phyloP scores from a whole-genome alignment of 139 green algal species.

The Tetraselmis striata region DNA sequence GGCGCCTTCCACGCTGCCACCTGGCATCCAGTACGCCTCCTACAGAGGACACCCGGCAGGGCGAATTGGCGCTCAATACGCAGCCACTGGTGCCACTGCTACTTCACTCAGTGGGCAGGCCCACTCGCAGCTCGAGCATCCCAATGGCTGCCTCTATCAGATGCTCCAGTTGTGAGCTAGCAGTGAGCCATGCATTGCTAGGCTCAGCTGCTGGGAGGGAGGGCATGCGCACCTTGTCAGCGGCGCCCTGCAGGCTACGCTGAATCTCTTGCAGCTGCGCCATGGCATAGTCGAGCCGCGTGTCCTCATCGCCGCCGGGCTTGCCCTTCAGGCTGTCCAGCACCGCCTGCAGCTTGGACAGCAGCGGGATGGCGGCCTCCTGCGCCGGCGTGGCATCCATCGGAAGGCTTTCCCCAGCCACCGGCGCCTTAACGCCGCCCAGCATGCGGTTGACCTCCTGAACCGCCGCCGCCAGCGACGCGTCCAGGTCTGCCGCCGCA shows the following conservation, averaged over 20 bases:
- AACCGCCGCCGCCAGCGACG: too few relatives aligned
- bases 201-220: neutral
- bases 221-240: neutral
- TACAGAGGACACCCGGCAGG: too few relatives aligned
- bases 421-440: too few relatives aligned
- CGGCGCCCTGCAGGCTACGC: neutral
- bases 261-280: neutral
- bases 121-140: neutral
- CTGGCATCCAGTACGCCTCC: neutral
- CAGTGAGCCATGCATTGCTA: neutral
- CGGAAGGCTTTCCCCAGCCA: too few relatives aligned
- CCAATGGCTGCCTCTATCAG: neutral
- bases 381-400: too few relatives aligned
- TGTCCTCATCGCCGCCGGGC: too few relatives aligned
- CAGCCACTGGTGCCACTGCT: neutral
- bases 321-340: too few relatives aligned
- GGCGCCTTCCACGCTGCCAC: neutral
- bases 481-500: too few relatives aligned
- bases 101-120: too few relatives aligned
- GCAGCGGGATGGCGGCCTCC: too few relatives aligned
- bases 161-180: neutral
- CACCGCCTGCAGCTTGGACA: too few relatives aligned
- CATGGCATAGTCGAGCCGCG: neutral
- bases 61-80: neutral
- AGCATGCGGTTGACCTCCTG: too few relatives aligned